phyloP scores from a whole-genome alignment of 257 asterid genomes.

The Solanum pennellii region DNA sequence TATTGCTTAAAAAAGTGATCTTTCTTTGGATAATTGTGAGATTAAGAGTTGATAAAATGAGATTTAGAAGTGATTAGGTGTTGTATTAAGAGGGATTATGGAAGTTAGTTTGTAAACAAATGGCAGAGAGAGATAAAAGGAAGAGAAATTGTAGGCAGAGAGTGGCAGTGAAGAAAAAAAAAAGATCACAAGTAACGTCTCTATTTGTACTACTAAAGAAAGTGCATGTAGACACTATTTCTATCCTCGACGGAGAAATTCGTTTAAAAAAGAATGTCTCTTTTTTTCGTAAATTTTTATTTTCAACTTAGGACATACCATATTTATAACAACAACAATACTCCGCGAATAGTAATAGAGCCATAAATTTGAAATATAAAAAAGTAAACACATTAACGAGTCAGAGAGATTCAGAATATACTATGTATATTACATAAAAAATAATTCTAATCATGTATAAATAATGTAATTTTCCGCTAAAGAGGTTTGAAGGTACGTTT shows the following conservation, averaged over 20 bases:
- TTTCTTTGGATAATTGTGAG: background rate
- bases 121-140: background rate
- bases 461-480: no score
- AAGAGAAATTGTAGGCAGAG: background rate
- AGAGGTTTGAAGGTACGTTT: background rate
- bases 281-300: background rate
- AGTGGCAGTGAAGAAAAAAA: background rate
- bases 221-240: background rate
- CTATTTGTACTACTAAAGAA: background rate
- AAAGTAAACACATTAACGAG: no score
- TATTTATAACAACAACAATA: background rate
- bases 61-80: background rate
- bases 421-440: no score
- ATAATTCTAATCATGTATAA: no score
- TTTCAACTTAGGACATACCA: background rate
- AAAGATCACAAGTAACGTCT: background rate
- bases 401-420: no score
- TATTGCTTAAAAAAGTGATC: background rate
- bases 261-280: background rate
- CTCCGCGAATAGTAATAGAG: no score
- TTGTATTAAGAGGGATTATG: conserved; percentile 2
- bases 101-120: conserved; percentile 8
- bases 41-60: background rate
- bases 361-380: no score
- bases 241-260: fast-evolving